Evolutionary conservation across 2,329 filamentous ascomycete species (phyloP).

Genomic region (Aureobasidium zeae): DNA sequence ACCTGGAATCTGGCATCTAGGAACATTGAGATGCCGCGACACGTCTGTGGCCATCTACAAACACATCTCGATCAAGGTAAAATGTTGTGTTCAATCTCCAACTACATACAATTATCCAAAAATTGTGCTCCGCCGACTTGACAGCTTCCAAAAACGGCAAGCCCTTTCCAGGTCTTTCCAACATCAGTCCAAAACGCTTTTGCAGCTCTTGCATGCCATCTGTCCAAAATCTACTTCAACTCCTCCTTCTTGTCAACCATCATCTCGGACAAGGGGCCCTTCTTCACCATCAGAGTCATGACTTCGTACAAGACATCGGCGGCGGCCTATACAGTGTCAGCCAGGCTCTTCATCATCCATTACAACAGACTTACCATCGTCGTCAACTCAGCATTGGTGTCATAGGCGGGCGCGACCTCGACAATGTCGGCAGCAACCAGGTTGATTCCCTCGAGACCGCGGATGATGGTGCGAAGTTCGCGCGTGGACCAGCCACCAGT

Average conservation of each 20-base stretch:
- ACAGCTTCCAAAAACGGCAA: too few relatives aligned
- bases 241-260: slow-evolving; percentile 10
- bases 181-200: neutral
- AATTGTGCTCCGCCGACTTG: too few relatives aligned
- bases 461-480: slow-evolving; percentile 61
- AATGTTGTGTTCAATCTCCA: too few relatives aligned
- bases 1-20: too few relatives aligned
- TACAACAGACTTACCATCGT: too few relatives aligned
- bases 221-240: slow-evolving; percentile 10
- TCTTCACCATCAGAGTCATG: slow-evolving; percentile 75
- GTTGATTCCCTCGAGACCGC: slow-evolving; percentile 60
- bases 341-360: too few relatives aligned
- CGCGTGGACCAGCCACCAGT: slow-evolving; percentile 67
- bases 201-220: neutral
- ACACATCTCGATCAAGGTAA: too few relatives aligned
- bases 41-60: too few relatives aligned
- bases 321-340: too few relatives aligned
- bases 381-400: slow-evolving; percentile 62
- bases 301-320: slow-evolving; percentile 67
- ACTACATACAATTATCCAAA: too few relatives aligned
- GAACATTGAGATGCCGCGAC: too few relatives aligned
- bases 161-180: too few relatives aligned
- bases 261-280: slow-evolving; percentile 50
- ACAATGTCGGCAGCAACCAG: slow-evolving; percentile 63
- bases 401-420: slow-evolving; percentile 64